Conservation (phyloP, 2,329 filamentous ascomycete genomes). For the Monosporascus sp. region DNA sequence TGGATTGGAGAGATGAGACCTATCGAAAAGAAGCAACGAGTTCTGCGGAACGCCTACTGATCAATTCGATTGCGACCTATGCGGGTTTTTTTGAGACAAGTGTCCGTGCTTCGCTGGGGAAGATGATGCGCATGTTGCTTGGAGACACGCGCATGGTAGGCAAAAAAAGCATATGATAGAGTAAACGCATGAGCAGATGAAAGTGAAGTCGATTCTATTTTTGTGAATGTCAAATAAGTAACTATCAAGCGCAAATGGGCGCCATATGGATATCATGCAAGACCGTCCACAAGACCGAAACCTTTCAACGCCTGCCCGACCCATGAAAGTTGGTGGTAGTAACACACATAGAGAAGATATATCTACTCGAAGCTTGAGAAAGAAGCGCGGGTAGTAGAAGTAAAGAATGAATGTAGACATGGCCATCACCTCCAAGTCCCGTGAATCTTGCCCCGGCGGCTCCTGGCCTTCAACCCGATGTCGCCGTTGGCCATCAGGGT, state of each 20-base stretch:
- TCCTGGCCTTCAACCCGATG: slow-evolving; percentile 50
- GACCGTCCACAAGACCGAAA: not conserved
- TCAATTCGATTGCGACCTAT: too few relatives aligned
- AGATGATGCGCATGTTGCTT: too few relatives aligned
- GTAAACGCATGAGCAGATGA: not conserved
- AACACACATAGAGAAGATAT: not conserved
- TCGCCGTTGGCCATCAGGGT: slow-evolving; percentile 55
- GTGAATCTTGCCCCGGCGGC: slow-evolving; percentile 44
- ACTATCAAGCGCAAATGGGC: slow-evolving; percentile 1
- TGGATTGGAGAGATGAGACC: too few relatives aligned
- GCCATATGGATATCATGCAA: slow-evolving; percentile 1
- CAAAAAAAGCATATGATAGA: not conserved
- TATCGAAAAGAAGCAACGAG: too few relatives aligned
- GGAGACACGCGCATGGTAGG: not conserved
- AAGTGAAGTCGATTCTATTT: not conserved
- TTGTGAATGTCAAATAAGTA: not conserved
- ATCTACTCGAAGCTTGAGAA: slow-evolving; percentile 1
- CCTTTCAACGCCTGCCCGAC: slow-evolving; percentile 1
- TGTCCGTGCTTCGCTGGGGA: too few relatives aligned
- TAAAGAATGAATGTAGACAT: not conserved
- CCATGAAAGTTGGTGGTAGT: not conserved
- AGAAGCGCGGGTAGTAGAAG: slow-evolving; percentile 4
- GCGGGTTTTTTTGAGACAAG: too few relatives aligned
- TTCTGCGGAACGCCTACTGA: too few relatives aligned
- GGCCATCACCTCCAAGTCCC: slow-evolving; percentile 48